Base-by-base conservation (phyloP, 2,329 filamentous ascomycete genomes). In the Fusarium sp. region DNA sequence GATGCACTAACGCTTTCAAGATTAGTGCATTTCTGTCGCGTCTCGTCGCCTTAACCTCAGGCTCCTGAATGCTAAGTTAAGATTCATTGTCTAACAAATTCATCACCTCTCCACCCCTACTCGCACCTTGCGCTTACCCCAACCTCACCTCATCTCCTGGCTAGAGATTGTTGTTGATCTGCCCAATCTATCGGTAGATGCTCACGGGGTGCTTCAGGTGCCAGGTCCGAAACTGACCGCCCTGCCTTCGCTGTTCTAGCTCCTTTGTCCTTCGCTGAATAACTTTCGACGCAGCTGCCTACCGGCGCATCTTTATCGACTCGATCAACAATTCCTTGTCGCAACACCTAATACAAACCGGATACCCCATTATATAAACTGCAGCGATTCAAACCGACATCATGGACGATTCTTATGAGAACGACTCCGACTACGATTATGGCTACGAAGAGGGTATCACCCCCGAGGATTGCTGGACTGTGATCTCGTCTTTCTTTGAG, bases 401-500 rank as follows among this genome's bases (percentile, higher is more conserved):
- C 72, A 88, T 88, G 86, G 85, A 85, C 29, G 85, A 86, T 20
- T 53, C 49, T 64, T 87, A 88, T 80, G 86, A 87, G 58, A 84
- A 86, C 51, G 82, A 84, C 13, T 86, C 83, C 80, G 87, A 90
- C 69, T 93, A 94, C 78, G 91, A 91, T 66, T 92, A 91, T 75
- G 89, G 87, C 63, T 90, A 92, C 67, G 90, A 88, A 38, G 88
- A 86, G 65, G 85, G 85, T 74, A 97, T 98, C 83, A 97, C 94
- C 27, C 93, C 94, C 66, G 96, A 98, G 84, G 97, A 99, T 83
- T 98, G 94, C 85, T 99, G 97, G 96, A 92, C 92, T 71, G 95
- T 98, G 77, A 98, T 99, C 79, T 94, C 93, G 60, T 92, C 96
- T 12, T 98, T 98, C 85, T 99, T 99, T 83, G 94, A 98, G 75